Percentiles rank a stretch among this genome's conserved stretches.
Evolutionary conservation across 2,329 filamentous ascomycete species (phyloP).

Genomic region (Aspergillus caelatus): DNA sequence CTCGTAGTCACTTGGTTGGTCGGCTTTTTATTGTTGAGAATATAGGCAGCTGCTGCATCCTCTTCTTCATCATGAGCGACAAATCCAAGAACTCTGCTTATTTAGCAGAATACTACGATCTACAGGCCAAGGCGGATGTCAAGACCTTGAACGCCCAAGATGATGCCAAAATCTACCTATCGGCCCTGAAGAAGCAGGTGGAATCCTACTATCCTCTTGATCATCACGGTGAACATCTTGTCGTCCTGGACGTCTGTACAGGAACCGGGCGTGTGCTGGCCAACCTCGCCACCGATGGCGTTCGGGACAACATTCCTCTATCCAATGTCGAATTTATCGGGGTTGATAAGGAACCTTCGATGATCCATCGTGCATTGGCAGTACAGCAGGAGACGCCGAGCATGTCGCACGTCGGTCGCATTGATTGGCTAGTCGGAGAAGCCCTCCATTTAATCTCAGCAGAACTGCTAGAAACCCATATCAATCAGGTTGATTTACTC

Average conservation of each 20-base stretch:
- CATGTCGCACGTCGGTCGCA: neutral
- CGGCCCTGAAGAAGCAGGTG: neutral
- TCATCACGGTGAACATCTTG: neutral
- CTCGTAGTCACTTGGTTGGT: neutral
- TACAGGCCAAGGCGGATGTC: neutral
- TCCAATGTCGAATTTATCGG: neutral
- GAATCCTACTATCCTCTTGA: neutral
- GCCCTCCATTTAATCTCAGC: neutral
- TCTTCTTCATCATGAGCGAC: neutral
- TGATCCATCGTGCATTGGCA: neutral
- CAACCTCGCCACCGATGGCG: neutral
- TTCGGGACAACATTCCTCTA: neutral
- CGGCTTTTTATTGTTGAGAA: neutral
- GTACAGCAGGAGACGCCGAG: neutral
- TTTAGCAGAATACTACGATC: neutral
- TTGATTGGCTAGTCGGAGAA: neutral
- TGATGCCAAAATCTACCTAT: neutral
- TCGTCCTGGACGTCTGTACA: neutral
- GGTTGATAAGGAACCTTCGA: neutral
- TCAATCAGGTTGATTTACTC: neutral
- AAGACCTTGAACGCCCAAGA: neutral
- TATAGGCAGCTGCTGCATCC: too few relatives aligned
- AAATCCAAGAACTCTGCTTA: neutral
- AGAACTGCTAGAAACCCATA: neutral
- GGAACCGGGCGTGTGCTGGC: neutral